Conservation (phyloP, 2,329 filamentous ascomycete genomes). For the Arthroderma uncinatum region DNA sequence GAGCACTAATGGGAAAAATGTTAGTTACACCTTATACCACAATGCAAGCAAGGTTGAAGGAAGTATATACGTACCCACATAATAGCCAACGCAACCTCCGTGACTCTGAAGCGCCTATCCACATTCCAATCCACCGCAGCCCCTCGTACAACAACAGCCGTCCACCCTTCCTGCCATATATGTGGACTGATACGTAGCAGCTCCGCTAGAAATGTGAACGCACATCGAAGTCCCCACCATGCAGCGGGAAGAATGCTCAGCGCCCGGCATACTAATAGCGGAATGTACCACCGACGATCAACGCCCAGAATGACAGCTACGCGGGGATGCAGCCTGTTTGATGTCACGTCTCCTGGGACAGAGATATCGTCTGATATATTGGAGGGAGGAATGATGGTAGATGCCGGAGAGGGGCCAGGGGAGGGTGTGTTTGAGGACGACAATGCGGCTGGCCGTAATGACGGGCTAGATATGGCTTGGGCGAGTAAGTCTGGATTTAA, state of each 20-base stretch:
- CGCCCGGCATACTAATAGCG: conserved; percentile 61
- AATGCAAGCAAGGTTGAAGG: too few relatives aligned
- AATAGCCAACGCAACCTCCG: conserved; percentile 59
- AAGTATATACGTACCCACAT: conserved; percentile 51
- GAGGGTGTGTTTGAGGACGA: conserved; percentile 1
- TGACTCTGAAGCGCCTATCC: conserved; percentile 45
- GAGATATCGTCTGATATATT: conserved; percentile 18
- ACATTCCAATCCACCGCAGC: conserved; percentile 33
- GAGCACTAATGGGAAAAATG: conserved; percentile 50
- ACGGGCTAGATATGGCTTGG: background rate
- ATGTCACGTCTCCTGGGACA: conserved; percentile 21
- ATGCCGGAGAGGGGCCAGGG: conserved; percentile 1
- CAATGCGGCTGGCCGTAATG: conserved; percentile 8
- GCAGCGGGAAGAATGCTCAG: conserved; percentile 59
- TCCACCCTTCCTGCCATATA: conserved; percentile 33
- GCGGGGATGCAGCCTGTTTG: conserved; percentile 54
- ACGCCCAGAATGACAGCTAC: conserved; percentile 69
- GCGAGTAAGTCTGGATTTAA: background rate
- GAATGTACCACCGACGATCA: conserved; percentile 59
- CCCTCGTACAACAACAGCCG: conserved; percentile 29
- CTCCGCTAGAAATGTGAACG: conserved; percentile 56
- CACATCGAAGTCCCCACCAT: conserved; percentile 60
- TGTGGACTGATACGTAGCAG: conserved; percentile 41
- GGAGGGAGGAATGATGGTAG: conserved; percentile 13
- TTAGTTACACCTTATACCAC: conserved; percentile 1